Evolutionary conservation across 2,329 filamentous ascomycete genomes (phyloP), one percentile per base, ranked within the genome.

Genomic region (Penicillium polonicum): DNA sequence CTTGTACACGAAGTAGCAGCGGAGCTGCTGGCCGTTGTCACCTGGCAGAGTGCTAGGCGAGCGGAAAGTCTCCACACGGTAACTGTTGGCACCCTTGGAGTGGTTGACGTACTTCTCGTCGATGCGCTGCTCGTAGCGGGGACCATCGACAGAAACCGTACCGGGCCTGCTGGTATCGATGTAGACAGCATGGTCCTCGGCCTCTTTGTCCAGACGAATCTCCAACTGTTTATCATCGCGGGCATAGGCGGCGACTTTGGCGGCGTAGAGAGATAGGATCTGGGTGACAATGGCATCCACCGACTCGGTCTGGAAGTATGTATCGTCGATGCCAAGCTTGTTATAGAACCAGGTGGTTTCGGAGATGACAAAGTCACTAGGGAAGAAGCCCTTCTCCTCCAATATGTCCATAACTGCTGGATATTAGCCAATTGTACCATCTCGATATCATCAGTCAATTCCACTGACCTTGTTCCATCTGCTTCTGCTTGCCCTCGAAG

Each of bases 1-100:
- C 77, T 96, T 91, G 81, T 99, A 99, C 66, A 99, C 92, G 73
- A 99, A 99, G 81, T 99, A 99, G 81, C 94, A 99, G 61, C 94
- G 89, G 55, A 99, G 82, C 54, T 93, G 91, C 57, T 93, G 87
- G 70, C 92, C 88, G 56, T 88, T 87, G 60, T 85, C 83, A 44
- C 86, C 79, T 9, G 90, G 90, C 42, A 97, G 82, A 33, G 88
- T 86, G 61, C 89, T 92, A 4, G 90, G 88, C 3, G 94, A 97
- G 61, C 94, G 88, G 85, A 99, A 99, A 23, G 93, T 97, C 82
- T 99, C 94, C 35, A 99, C 91, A 52, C 94, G 90, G 81, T 95
- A 99, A 67, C 86, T 86, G 73, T 88, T 88, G 68, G 82, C 82
- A 27, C 85, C 83, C 53, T 80, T 88, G 38, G 87, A 88, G 70